Conservation (phyloP, 139 green algal genomes). For the Diplosphaera chodatii region DNA sequence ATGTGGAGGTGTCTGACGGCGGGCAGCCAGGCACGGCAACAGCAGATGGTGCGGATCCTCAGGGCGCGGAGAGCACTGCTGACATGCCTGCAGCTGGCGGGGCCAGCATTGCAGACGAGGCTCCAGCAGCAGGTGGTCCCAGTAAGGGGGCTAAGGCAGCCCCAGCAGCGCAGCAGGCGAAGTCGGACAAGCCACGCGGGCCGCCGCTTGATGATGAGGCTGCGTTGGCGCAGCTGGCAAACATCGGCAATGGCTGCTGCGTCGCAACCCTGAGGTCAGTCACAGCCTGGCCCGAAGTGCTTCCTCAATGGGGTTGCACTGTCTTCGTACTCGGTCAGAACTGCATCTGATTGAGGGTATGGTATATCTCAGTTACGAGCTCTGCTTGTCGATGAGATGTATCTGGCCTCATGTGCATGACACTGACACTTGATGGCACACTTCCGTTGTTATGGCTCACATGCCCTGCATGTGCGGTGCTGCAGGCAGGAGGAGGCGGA, state of each 20-base stretch:
- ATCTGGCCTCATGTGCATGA: too few species aligned
- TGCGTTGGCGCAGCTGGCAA: slow-evolving; percentile 24
- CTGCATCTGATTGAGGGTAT: too few species aligned
- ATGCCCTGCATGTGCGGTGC: too few species aligned
- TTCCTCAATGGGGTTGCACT: too few species aligned
- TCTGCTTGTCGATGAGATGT: too few species aligned
- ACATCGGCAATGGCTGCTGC: slow-evolving; percentile 33
- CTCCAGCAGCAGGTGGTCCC: not conserved
- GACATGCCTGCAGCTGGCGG: not conserved
- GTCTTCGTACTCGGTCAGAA: too few species aligned
- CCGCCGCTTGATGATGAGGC: slow-evolving; percentile 5
- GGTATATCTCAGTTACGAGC: too few species aligned
- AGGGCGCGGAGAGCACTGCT: too few species aligned
- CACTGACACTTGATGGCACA: too few species aligned
- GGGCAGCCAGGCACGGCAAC: not conserved
- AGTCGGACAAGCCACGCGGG: slow-evolving; percentile 5
- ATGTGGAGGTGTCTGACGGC: not conserved
- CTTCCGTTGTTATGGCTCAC: too few species aligned
- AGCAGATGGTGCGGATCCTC: too few species aligned
- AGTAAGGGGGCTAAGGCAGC: slow-evolving; percentile 2
- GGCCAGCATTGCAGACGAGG: not conserved
- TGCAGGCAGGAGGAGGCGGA: slow-evolving; percentile 39
- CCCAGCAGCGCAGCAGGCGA: slow-evolving; percentile 5
- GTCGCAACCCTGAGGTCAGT: slow-evolving; percentile 29
- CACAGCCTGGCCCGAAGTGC: too few species aligned